These are phyloP conservation scores for Ilyonectria robusta DNA, from an alignment of 2,329 filamentous ascomycete genomes.

Conservation along the genomic window DNA sequence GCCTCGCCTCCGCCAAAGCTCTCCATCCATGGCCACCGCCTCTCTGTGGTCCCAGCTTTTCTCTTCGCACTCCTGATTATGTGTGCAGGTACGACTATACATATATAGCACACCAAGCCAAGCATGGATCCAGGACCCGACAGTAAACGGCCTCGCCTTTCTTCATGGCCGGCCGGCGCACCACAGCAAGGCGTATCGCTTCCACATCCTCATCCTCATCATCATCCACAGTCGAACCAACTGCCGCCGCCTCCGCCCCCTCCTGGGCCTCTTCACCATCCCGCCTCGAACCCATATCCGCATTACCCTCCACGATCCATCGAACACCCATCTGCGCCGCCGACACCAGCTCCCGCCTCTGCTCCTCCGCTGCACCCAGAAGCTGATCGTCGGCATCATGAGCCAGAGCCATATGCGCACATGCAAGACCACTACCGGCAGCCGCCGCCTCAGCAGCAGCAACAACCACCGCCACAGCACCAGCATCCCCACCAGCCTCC, in stretches of 20 bases:
- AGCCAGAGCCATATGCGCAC: conserved; percentile 67
- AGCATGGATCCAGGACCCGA: conserved; percentile 74
- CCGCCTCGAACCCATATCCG: conserved; percentile 57
- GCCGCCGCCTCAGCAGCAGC: conserved; percentile 35
- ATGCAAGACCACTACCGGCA: conserved; percentile 67
- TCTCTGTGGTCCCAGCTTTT: conserved; percentile 57
- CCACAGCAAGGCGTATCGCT: conserved; percentile 64
- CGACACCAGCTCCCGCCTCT: conserved; percentile 48
- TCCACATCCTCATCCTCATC: conserved; percentile 50
- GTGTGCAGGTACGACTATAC: conserved; percentile 53
- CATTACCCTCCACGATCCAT: conserved; percentile 54
- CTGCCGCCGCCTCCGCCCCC: conserved; percentile 48
- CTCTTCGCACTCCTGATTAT: conserved; percentile 55
- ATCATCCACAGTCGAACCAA: conserved; percentile 47
- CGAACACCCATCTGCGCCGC: conserved; percentile 52
- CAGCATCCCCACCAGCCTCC: conserved; percentile 49
- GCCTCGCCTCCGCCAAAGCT: conserved; percentile 49
- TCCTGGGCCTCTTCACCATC: conserved; percentile 49
- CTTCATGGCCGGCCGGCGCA: conserved; percentile 64
- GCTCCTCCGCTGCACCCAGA: conserved; percentile 57
- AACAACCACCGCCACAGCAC: conserved; percentile 36
- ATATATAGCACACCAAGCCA: conserved; percentile 60
- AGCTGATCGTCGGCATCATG: conserved; percentile 69
- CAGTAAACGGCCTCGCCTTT: conserved; percentile 71
- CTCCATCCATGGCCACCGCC: conserved; percentile 53